A percentile compares a stretch with the other conserved stretches of the same genome.
phyloP scores from a whole-genome alignment of 352 stramenopile species.

The Vaucheria bursata region DNA sequence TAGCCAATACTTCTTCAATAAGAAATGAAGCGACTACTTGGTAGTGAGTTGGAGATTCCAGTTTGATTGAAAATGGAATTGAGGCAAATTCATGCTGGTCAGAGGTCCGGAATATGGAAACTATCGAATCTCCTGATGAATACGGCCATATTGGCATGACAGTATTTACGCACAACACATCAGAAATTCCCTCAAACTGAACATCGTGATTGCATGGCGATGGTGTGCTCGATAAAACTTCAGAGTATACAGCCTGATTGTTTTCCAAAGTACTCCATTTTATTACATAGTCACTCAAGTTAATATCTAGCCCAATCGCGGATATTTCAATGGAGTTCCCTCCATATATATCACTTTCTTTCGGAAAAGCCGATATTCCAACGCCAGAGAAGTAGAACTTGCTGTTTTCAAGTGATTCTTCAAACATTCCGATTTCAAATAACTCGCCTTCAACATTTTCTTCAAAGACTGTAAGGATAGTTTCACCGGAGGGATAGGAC shows the following conservation, averaged over 20 bases:
- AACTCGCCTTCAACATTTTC: too few relatives aligned
- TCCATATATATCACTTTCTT: not conserved
- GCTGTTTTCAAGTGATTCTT: too few relatives aligned
- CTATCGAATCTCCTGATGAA: not conserved
- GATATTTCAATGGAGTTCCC: not conserved
- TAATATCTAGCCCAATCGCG: not conserved
- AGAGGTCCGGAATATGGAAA: not conserved
- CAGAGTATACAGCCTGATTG: too few relatives aligned
- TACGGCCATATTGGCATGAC: slow-evolving; percentile 2
- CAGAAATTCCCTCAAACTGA: too few relatives aligned
- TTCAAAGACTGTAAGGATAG: too few relatives aligned
- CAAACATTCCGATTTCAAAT: too few relatives aligned
- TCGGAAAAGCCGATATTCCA: not conserved
- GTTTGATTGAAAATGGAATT: not conserved
- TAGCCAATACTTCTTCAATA: not conserved
- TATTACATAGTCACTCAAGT: not conserved
- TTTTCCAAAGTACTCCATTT: too few relatives aligned
- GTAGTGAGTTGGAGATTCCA: not conserved
- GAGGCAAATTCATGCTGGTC: not conserved
- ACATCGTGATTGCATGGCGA: too few relatives aligned
- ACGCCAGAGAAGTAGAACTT: slow-evolving; percentile 2
- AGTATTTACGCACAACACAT: not conserved
- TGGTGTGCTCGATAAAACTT: too few relatives aligned
- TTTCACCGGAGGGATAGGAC: not conserved
- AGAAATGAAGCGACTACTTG: not conserved